Evolutionary conservation across 768 basidiomycete genomes (phyloP), one percentile per base, ranked within the genome.

Genomic region (Lactarius quietus): DNA sequence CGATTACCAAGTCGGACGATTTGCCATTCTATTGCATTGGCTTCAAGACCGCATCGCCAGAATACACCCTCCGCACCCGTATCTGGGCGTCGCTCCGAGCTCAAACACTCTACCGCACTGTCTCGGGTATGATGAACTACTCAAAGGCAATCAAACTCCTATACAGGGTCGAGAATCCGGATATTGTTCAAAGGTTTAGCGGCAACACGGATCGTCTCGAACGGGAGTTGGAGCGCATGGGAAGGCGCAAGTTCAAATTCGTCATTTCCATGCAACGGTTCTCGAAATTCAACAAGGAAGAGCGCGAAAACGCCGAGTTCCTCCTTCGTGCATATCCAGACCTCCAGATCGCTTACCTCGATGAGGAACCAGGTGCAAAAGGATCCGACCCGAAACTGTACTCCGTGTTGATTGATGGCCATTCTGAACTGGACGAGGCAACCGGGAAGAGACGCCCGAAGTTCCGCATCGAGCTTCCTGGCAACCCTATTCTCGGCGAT

Each of bases 91-190:
- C 95, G 3, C 84, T 99, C 31, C 93, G 97, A 61, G 95, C 95
- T 6, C 97, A 99, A 78, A 99, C 97, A 0, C 85, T 99, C 36
- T 99, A 99, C 77, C 89, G 97, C 68, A 99, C 97, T 14, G 94
- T 98, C 23, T 98, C 97, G 6, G 97, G 97, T 67, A 98, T 99
- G 93, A 98, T 99, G 97, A 98, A 99, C 80, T 99, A 99, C 79
- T 91, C 94, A 72, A 99, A 99, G 79, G 97, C 97, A 29, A 96
- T 99, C 87, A 99, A 99, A 77, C 84, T 99, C 41, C 84, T 98
- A 23, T 98, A 98, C 76, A 92, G 97, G 39, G 96, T 99, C 67
- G 97, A 98, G 78, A 98, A 98, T 77, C 97, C 97, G 9, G 93
- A 94, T 75, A 90, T 98, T 62, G 97, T 99, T 2, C 94, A 98